Base-by-base conservation (phyloP, 106 monocot genomes). In the Triglochin maritima region DNA sequence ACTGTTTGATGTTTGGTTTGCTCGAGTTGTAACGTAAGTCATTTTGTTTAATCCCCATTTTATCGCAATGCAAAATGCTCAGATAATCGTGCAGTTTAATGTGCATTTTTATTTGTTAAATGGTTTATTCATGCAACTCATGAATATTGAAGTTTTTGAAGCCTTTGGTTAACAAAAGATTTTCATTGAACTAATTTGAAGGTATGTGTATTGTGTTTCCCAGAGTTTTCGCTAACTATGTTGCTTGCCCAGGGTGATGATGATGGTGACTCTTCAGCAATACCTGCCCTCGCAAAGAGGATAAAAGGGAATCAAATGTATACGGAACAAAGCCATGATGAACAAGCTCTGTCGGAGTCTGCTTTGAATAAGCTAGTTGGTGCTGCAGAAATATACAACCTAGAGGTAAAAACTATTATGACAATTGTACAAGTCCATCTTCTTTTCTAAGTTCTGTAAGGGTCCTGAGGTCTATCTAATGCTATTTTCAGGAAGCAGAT, bases 321-420 rank as follows among this genome's bases (percentile, higher is more conserved):
- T 69, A 73, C 71, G 50, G 84, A 86, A 17, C 89, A 80, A 59
- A 57, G 59, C 56, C 71, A 84, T 2, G 93, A 86, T 63, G 93
- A 94, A 44, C 93, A 89, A 69, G 93, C 86, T 63, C 80, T 94
- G 10, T 80, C 84, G 6, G 82, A 94, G 50, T 67, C 86, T 59
- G 52, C 89, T 61, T 72, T 94, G 58, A 94, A 86, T 76, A 94
- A 89, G 66, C 76, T 94, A 69, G 86, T 94, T 69, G 93, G 93
- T 60, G 66, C 82, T 55, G 80, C 82, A 42, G 93, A 86, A 5
- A 9, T 71, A 6, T 89, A 84, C 49, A 68, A 89, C 55, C 66
- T 94, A 43, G 49, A 80, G 86, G 93, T 94, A 81, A 61, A 65
- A 41, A 12, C 41, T 16, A 41, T 0, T 7, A 50, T 15, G 3